phyloP scores from a whole-genome alignment of 1,284 basidiomycete genomes.

The Austroboletus novae-zelandiae region DNA sequence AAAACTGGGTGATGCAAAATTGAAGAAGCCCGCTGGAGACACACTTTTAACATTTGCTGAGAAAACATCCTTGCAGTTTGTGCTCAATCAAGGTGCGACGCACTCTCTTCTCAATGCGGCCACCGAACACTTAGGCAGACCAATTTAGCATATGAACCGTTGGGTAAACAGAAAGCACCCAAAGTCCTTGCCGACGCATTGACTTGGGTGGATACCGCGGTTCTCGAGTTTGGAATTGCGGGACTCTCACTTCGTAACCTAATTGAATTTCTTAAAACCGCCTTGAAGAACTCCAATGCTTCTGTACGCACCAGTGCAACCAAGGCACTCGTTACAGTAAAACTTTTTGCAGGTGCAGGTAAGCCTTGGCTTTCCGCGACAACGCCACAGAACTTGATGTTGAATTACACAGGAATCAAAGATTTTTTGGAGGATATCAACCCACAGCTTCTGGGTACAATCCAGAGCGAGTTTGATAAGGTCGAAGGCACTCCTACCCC shows the following conservation, averaged over 20 bases:
- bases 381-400: constrained; percentile 1
- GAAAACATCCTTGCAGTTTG: constrained; percentile 92
- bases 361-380: constrained; percentile 30
- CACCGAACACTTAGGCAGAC: constrained; percentile 15
- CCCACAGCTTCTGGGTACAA: constrained; percentile 89
- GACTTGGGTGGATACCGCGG: constrained; percentile 83
- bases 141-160: constrained; percentile 78
- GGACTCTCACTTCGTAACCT: constrained; percentile 83
- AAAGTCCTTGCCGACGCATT: constrained; percentile 95
- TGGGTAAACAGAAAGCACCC: constrained; percentile 94
- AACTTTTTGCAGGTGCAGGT: constrained; percentile 90
- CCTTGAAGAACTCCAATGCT: constrained; percentile 93
- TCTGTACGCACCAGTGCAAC: constrained; percentile 95
- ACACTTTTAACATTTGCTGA: constrained; percentile 82
- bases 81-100: constrained; percentile 81
- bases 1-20: constrained; percentile 94
- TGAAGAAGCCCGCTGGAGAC: constrained; percentile 97
- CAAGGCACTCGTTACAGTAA: constrained; percentile 88
- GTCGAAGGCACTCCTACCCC: constrained; percentile 80
- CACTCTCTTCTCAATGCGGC: constrained; percentile 1
- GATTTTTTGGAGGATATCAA: constrained; percentile 94
- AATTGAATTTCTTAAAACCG: constrained; percentile 88
- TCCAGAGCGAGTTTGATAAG: constrained; percentile 92
- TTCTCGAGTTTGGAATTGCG: constrained; percentile 91
- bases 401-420: constrained; percentile 67